These are phyloP conservation scores for Dothistroma septosporum DNA, from an alignment of 2,329 filamentous ascomycete genomes.

Conservation along the genomic window DNA sequence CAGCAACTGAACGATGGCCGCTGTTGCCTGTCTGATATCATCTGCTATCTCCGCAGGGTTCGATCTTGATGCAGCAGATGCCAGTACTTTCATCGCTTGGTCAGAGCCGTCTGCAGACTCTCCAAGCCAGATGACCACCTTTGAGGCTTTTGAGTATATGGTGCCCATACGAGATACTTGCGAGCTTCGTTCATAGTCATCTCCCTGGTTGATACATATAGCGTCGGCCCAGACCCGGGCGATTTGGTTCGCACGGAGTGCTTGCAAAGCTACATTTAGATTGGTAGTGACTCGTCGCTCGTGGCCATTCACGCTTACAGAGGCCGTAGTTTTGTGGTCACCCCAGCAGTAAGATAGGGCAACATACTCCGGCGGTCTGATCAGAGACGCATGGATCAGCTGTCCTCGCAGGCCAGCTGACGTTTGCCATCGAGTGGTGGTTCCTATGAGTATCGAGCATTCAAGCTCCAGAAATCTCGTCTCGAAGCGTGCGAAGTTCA, in stretches of 20 bases:
- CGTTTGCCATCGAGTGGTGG: no score
- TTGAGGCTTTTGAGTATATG: conserved; percentile 6
- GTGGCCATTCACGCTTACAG: not conserved
- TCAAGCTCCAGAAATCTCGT: not conserved
- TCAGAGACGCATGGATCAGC: not conserved
- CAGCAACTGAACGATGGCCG: not conserved
- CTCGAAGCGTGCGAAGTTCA: not conserved
- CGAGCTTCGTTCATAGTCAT: conserved; percentile 2
- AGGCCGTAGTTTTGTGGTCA: not conserved
- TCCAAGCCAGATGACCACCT: conserved; percentile 9
- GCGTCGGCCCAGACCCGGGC: conserved; percentile 9
- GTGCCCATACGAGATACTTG: conserved; percentile 10
- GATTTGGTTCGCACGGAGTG: not conserved
- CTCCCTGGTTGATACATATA: conserved; percentile 14
- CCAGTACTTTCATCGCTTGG: not conserved
- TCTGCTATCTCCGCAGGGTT: not conserved
- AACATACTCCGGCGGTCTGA: not conserved
- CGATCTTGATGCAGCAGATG: not conserved
- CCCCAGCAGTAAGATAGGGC: conserved; percentile 8
- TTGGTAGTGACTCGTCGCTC: not conserved
- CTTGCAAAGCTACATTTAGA: not conserved
- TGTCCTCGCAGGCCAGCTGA: not conserved
- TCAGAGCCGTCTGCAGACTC: not conserved
- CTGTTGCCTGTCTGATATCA: not conserved
- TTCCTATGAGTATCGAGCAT: not conserved